Evolutionary conservation across 169 alveolate genomes (phyloP).

Genomic region (Cryptosporidium parvum): DNA sequence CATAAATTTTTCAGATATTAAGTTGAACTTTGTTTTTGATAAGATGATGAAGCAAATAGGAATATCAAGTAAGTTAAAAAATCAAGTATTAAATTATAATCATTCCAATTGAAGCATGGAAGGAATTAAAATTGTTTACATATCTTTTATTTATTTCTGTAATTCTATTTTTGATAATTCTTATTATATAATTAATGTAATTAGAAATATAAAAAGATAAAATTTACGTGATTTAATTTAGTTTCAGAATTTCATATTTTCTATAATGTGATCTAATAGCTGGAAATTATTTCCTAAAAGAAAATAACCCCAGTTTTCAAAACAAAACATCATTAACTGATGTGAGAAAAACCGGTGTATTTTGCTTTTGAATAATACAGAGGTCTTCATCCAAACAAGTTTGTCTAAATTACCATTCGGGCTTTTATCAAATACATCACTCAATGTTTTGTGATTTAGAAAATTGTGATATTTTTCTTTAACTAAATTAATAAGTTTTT

Average conservation of each 20-base stretch:
- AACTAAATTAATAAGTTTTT: conserved; percentile 1
- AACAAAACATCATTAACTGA: conserved; percentile 73
- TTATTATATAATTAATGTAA: conserved; percentile 13
- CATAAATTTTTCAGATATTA: neutral
- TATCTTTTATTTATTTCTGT: conserved; percentile 18
- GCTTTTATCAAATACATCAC: neutral
- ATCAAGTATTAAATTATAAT: neutral
- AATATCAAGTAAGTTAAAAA: conserved; percentile 62
- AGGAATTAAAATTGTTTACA: conserved; percentile 38
- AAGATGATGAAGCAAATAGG: conserved; percentile 45
- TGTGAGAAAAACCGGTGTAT: conserved; percentile 55
- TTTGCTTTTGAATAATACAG: conserved; percentile 47
- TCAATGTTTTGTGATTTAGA: conserved; percentile 1
- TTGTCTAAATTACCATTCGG: conserved; percentile 52
- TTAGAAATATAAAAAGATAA: neutral
- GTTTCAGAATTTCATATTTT: conserved; percentile 53
- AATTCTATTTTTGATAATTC: conserved; percentile 10
- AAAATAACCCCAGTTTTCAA: conserved; percentile 72
- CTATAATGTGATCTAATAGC: conserved; percentile 53
- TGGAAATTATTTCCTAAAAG: conserved; percentile 71
- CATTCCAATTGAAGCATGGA: conserved; percentile 45
- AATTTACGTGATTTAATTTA: neutral
- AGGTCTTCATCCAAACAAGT: conserved; percentile 68
- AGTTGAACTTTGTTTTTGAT: conserved; percentile 8
- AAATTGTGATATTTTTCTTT: neutral